Conservation (phyloP, 2,329 filamentous ascomycete species). For the Pseudopyricularia javanii region DNA sequence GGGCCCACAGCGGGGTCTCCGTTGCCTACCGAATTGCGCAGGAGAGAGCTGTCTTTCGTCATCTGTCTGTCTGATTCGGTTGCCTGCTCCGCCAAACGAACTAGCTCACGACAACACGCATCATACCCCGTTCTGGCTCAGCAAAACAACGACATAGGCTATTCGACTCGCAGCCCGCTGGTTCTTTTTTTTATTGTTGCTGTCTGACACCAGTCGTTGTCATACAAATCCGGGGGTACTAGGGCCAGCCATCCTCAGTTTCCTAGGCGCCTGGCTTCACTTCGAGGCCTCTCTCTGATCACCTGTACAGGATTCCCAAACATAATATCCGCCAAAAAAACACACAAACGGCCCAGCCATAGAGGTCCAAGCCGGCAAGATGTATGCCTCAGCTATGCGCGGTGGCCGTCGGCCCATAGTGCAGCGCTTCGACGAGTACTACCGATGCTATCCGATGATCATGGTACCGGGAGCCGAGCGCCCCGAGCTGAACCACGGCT, state of each 20-base stretch:
- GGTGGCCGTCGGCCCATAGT: conserved; percentile 33
- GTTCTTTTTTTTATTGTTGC: no score
- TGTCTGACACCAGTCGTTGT: no score
- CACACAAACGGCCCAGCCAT: neutral
- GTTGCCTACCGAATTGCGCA: neutral
- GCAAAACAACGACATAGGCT: no score
- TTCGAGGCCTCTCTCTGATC: no score
- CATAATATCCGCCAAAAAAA: no score
- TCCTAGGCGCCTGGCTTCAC: no score
- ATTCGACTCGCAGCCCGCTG: no score
- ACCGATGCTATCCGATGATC: conserved; percentile 87
- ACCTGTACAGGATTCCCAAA: no score
- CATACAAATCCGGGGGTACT: no score
- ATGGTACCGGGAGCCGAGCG: conserved; percentile 90
- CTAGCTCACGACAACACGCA: neutral
- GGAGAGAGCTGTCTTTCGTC: neutral
- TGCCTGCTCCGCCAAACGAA: neutral
- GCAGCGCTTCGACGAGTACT: conserved; percentile 95
- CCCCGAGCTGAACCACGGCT: conserved; percentile 84
- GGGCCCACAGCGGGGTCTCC: neutral
- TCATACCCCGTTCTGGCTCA: conserved; percentile 8
- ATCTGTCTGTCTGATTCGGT: neutral
- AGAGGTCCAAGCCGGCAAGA: conserved; percentile 24
- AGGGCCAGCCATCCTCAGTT: no score
- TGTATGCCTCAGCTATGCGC: conserved; percentile 33